A percentile compares a stretch with the other conserved stretches of the same genome.
These are phyloP conservation scores for Stentor coeruleus DNA, from an alignment of 73 alveolate genomes.

Conservation along the genomic window DNA sequence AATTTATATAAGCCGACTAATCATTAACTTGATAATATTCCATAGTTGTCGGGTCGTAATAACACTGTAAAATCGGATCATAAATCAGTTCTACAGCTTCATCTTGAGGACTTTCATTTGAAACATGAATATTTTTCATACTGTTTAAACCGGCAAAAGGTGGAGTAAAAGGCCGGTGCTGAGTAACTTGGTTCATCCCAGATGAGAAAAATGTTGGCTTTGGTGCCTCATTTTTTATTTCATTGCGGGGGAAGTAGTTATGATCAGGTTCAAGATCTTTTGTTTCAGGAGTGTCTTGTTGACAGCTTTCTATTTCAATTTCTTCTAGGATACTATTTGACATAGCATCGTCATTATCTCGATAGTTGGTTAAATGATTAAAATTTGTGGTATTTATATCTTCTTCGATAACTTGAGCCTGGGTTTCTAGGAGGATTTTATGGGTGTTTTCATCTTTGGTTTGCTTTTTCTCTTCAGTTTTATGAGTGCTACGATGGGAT, in stretches of 20 bases:
- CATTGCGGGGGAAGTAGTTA: slow-evolving; percentile 6
- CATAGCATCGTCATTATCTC: not conserved
- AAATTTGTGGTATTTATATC: not conserved
- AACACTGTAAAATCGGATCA: slow-evolving; percentile 47
- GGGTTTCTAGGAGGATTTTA: not conserved
- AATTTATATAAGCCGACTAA: not conserved
- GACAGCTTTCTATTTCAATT: not conserved
- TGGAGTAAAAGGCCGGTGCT: slow-evolving; percentile 21
- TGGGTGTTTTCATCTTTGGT: not conserved
- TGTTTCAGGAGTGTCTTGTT: not conserved
- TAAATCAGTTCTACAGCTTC: slow-evolving; percentile 41
- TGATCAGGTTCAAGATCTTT: not conserved
- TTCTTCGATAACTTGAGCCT: not conserved
- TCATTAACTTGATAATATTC: slow-evolving; percentile 35
- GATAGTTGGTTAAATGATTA: not conserved
- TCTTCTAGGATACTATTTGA: not conserved
- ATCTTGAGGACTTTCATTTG: slow-evolving; percentile 10
- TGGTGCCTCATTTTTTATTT: not conserved
- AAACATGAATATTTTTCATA: not conserved
- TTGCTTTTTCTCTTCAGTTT: not conserved
- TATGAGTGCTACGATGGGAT: not conserved
- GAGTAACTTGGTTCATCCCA: slow-evolving; percentile 21
- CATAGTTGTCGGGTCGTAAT: slow-evolving; percentile 44
- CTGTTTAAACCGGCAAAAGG: slow-evolving; percentile 11
- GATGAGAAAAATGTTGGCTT: slow-evolving; percentile 10